phyloP scores from a whole-genome alignment of 1,139 yeast species.

The Nakaseomyces delphensis region DNA sequence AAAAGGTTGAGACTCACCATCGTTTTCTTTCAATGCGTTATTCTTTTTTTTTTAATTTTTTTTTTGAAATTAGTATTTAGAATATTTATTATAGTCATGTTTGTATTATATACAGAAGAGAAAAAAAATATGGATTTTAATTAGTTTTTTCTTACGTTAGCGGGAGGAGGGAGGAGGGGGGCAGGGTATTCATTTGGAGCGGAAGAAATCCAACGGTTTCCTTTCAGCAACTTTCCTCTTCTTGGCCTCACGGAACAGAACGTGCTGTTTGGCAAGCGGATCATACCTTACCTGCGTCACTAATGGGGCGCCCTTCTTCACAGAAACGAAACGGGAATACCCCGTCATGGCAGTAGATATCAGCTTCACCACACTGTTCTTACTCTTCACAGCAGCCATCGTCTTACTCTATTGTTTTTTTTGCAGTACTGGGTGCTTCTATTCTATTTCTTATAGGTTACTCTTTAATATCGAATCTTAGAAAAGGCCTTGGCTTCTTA shows the following conservation, averaged over 20 bases:
- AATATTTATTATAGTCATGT: not conserved
- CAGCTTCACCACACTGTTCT: constrained; percentile 53
- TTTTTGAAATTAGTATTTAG: not conserved
- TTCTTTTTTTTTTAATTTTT: too few relatives aligned
- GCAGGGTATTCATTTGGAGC: constrained; percentile 33
- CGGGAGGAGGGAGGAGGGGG: too few relatives aligned
- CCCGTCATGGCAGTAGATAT: constrained; percentile 86
- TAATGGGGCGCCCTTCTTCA: constrained; percentile 73
- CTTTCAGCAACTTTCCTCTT: constrained; percentile 71
- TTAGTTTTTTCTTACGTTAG: too few relatives aligned
- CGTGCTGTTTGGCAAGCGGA: constrained; percentile 71
- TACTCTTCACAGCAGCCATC: constrained; percentile 39
- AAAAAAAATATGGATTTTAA: constrained; percentile 1
- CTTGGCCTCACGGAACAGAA: constrained; percentile 77
- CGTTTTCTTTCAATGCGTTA: too few relatives aligned
- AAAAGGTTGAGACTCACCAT: too few relatives aligned
- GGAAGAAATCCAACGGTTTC: constrained; percentile 50
- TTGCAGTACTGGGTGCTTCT: not conserved
- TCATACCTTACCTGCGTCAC: constrained; percentile 84
- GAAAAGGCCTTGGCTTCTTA: too few relatives aligned
- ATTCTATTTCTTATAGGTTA: too few relatives aligned
- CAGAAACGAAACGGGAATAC: constrained; percentile 64
- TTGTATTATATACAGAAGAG: not conserved
- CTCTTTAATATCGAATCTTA: too few relatives aligned
- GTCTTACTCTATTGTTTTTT: not conserved